Conservation (phyloP, 2,329 filamentous ascomycete genomes). For the Alternaria postmessia region DNA sequence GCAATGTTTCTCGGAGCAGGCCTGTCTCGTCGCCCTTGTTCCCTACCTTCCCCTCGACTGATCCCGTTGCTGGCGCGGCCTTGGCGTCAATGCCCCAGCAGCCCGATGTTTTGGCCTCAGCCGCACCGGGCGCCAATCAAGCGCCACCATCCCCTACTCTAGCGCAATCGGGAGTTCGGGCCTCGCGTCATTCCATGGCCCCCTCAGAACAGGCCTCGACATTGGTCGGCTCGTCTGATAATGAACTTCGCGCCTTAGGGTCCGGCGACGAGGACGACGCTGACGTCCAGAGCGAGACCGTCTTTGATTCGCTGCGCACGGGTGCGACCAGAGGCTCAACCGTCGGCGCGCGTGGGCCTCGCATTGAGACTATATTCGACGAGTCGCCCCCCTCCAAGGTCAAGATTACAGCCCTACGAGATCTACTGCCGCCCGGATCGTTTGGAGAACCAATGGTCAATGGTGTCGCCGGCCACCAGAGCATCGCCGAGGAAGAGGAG, state of each 20-base stretch:
- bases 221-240: constrained; percentile 71
- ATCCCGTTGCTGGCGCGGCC: constrained; percentile 28
- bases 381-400: constrained; percentile 68
- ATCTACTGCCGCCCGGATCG: constrained; percentile 58
- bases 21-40: constrained; percentile 33
- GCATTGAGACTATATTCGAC: constrained; percentile 81
- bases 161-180: constrained; percentile 50
- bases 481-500: constrained; percentile 61
- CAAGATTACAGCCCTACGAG: constrained; percentile 56
- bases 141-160: constrained; percentile 45
- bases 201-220: constrained; percentile 70
- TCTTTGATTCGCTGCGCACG: constrained; percentile 79
- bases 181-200: constrained; percentile 63
- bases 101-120: constrained; percentile 40
- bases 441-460: constrained; percentile 50
- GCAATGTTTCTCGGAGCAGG: constrained; percentile 18
- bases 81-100: constrained; percentile 45
- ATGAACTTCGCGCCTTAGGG: constrained; percentile 69
- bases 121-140: constrained; percentile 44
- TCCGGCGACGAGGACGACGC: constrained; percentile 79
- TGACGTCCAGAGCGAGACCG: constrained; percentile 79
- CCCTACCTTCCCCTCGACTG: constrained; percentile 30
- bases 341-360: constrained; percentile 70
- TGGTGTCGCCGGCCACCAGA: constrained; percentile 50
- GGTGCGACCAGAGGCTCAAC: constrained; percentile 71